Percentiles rank a stretch among this genome's conserved stretches.
phyloP scores from a whole-genome alignment of 805 yeast species.

The Torulaspora delbrueckii region DNA sequence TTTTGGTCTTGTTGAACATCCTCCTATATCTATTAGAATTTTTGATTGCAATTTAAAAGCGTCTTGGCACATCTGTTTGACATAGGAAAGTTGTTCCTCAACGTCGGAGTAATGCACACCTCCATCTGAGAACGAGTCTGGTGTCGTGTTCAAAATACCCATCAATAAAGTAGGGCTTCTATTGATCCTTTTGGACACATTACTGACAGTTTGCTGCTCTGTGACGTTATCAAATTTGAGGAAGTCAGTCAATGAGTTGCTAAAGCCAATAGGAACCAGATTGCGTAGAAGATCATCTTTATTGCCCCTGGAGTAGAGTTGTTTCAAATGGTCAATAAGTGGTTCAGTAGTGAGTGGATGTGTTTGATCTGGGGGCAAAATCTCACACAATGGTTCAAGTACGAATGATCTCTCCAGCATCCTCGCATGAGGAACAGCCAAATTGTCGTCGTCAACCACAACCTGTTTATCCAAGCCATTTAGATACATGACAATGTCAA shows the following conservation, averaged over 20 bases:
- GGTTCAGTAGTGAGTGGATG: slow-evolving; percentile 91
- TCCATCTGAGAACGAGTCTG: slow-evolving; percentile 95
- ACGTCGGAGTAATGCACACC: slow-evolving; percentile 40
- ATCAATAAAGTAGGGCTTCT: slow-evolving; percentile 54
- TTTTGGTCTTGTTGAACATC: slow-evolving; percentile 90
- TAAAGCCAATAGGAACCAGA: slow-evolving; percentile 42
- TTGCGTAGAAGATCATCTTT: slow-evolving; percentile 48
- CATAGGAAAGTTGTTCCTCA: slow-evolving; percentile 42
- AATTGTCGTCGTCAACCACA: slow-evolving; percentile 50
- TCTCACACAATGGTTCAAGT: slow-evolving; percentile 78
- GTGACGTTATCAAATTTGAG: slow-evolving; percentile 29
- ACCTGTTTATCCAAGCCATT: slow-evolving; percentile 34
- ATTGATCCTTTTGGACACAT: slow-evolving; percentile 33
- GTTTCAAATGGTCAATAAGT: slow-evolving; percentile 58
- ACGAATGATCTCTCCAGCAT: slow-evolving; percentile 92
- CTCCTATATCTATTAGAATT: slow-evolving; percentile 81
- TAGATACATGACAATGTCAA: slow-evolving; percentile 71
- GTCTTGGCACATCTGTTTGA: slow-evolving; percentile 44
- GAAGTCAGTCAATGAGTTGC: slow-evolving; percentile 20
- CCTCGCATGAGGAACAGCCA: slow-evolving; percentile 79
- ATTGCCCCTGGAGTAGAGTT: slow-evolving; percentile 45
- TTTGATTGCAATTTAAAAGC: slow-evolving; percentile 47
- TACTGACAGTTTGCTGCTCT: slow-evolving; percentile 43
- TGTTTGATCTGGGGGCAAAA: slow-evolving; percentile 55
- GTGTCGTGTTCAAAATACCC: slow-evolving; percentile 88